Percentiles rank a stretch among this genome's conserved stretches.
These are phyloP conservation scores for Apiotrichum gracile DNA, from an alignment of 1,284 basidiomycete species.

Conservation along the genomic window DNA sequence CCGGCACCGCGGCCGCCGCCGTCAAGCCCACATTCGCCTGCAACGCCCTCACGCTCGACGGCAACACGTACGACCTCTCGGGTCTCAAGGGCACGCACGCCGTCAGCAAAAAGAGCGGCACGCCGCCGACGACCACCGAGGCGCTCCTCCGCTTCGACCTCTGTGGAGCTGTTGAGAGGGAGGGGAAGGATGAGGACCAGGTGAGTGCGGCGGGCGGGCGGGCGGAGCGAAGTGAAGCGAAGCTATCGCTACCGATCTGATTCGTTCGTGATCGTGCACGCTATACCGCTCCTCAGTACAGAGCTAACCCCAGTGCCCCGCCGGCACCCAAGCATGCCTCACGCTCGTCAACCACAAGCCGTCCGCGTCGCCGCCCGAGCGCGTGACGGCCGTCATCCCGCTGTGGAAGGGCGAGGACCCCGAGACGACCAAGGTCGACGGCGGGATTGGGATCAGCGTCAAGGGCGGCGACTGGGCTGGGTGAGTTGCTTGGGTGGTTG, in stretches of 20 bases:
- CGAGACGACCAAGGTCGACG: slow-evolving; percentile 25
- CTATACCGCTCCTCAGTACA: background rate
- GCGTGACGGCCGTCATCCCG: slow-evolving; percentile 44
- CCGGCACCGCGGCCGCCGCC: too few relatives aligned
- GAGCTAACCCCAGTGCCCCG: slow-evolving; percentile 32
- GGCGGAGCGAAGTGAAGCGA: too few relatives aligned
- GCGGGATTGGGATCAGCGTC: slow-evolving; percentile 31
- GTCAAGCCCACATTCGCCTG: slow-evolving; percentile 1
- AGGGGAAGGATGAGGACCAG: slow-evolving; percentile 43
- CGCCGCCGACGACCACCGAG: slow-evolving; percentile 41
- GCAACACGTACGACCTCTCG: slow-evolving; percentile 27
- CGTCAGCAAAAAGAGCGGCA: slow-evolving; percentile 27
- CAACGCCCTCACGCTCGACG: background rate
- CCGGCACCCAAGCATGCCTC: slow-evolving; percentile 38
- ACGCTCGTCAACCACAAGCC: slow-evolving; percentile 41
- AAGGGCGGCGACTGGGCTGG: slow-evolving; percentile 39
- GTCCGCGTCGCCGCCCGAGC: slow-evolving; percentile 28
- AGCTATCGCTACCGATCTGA: too few relatives aligned
- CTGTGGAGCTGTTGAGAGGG: slow-evolving; percentile 25
- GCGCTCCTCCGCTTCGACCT: slow-evolving; percentile 34
- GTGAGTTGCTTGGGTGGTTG: slow-evolving; percentile 22
- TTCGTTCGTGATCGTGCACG: too few relatives aligned
- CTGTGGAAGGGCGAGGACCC: slow-evolving; percentile 36
- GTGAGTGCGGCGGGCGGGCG: slow-evolving; percentile 28
- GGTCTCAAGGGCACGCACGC: slow-evolving; percentile 24